Conservation (phyloP, 2,329 filamentous ascomycete genomes). For the Pseudocercospora vitis region DNA sequence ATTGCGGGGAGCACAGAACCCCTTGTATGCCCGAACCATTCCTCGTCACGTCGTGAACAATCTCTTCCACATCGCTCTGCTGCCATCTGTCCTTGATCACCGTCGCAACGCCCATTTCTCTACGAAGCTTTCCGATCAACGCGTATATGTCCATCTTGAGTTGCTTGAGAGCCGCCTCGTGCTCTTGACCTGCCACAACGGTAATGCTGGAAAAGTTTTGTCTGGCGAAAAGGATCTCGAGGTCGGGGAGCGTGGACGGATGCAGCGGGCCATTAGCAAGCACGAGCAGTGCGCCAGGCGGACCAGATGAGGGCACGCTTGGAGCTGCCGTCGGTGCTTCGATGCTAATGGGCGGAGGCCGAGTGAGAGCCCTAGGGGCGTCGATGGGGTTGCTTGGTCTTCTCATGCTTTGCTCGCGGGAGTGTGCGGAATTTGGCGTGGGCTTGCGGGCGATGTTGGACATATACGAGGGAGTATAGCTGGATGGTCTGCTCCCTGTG, state of each 20-base stretch:
- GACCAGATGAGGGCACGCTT: neutral
- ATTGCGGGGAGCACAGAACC: conserved; percentile 31
- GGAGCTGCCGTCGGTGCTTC: neutral
- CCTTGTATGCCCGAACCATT: conserved; percentile 24
- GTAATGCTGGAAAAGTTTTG: conserved; percentile 23
- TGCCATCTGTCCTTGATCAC: conserved; percentile 24
- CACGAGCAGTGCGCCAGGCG: conserved; percentile 22
- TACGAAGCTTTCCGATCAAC: conserved; percentile 25
- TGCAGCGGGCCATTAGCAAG: conserved; percentile 16
- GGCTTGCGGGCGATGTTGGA: conserved; percentile 12
- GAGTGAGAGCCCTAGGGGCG: conserved; percentile 1
- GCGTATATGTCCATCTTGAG: conserved; percentile 30
- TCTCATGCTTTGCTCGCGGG: conserved; percentile 6
- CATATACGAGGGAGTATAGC: conserved; percentile 19
- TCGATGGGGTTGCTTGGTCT: conserved; percentile 5
- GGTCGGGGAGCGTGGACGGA: conserved; percentile 15
- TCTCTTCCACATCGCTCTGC: conserved; percentile 21
- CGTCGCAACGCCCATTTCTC: conserved; percentile 30
- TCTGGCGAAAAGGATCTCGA: conserved; percentile 25
- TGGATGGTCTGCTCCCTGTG: conserved; percentile 9
- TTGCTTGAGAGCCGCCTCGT: conserved; percentile 27
- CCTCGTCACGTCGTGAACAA: conserved; percentile 21
- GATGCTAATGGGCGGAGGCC: neutral
- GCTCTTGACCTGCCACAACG: conserved; percentile 17
- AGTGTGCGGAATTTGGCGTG: conserved; percentile 5